Percentiles rank a stretch among this genome's conserved stretches.
Conservation (phyloP, 768 basidiomycete species). For the Cyathus striatus region DNA sequence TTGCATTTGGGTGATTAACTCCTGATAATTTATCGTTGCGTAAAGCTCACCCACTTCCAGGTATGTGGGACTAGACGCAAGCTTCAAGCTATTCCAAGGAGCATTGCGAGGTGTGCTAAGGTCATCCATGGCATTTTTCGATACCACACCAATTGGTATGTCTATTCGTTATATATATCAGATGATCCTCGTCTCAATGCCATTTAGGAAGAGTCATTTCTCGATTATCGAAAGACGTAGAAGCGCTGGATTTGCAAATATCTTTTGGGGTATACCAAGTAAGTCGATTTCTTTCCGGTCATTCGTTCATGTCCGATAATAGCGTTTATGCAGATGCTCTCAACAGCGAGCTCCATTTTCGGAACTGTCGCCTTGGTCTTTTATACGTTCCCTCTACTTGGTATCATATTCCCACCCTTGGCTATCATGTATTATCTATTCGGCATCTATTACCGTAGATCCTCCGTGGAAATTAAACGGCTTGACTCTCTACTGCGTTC, state of each 20-base stretch:
- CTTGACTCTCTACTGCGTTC: constrained; percentile 61
- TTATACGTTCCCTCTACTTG: constrained; percentile 64
- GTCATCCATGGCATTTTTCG: constrained; percentile 65
- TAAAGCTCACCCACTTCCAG: constrained; percentile 14
- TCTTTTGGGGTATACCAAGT: constrained; percentile 44
- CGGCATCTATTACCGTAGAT: constrained; percentile 52
- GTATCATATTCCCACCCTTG: constrained; percentile 57
- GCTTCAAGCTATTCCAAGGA: constrained; percentile 46
- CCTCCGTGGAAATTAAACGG: constrained; percentile 61
- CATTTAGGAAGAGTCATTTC: constrained; percentile 49
- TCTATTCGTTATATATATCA: background rate
- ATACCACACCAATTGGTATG: constrained; percentile 65
- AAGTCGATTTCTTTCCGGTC: background rate
- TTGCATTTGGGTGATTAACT: constrained; percentile 41
- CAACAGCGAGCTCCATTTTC: constrained; percentile 36
- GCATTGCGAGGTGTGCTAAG: constrained; percentile 53
- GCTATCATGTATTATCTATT: constrained; percentile 45
- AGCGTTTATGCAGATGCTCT: constrained; percentile 39
- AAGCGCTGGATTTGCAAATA: constrained; percentile 48
- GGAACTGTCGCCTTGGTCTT: constrained; percentile 58
- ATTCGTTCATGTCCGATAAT: no score
- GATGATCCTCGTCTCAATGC: background rate
- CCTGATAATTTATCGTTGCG: background rate
- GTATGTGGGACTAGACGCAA: constrained; percentile 31
- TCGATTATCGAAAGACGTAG: constrained; percentile 57